These are phyloP conservation scores for Mucor velutinosus DNA, from an alignment of 371 early-diverging fungal genomes.

Conservation along the genomic window DNA sequence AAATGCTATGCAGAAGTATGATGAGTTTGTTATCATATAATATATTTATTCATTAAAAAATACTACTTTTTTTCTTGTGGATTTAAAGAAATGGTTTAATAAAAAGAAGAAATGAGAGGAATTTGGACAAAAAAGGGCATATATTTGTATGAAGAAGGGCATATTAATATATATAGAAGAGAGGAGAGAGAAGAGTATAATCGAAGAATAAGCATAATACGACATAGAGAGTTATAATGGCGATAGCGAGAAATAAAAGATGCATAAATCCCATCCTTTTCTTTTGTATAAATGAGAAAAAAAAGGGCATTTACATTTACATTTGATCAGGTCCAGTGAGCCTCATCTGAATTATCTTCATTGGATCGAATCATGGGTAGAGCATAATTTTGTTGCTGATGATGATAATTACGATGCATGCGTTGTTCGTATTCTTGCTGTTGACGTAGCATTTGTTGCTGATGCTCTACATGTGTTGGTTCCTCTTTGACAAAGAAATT, in stretches of 20 bases:
- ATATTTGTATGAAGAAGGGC: slow-evolving; percentile 1
- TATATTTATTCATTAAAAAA: slow-evolving; percentile 2
- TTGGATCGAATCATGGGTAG: slow-evolving; percentile 31
- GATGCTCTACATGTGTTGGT: slow-evolving; percentile 15
- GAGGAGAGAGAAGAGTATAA: neutral
- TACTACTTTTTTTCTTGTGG: neutral
- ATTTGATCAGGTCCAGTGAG: slow-evolving; percentile 17
- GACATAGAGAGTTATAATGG: neutral
- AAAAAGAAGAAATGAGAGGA: neutral
- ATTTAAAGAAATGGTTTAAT: neutral
- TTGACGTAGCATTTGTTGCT: slow-evolving; percentile 11
- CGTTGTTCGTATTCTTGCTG: slow-evolving; percentile 24
- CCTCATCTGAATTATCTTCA: slow-evolving; percentile 10
- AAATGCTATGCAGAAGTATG: neutral
- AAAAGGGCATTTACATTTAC: neutral
- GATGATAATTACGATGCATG: slow-evolving; percentile 18
- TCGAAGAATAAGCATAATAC: slow-evolving; percentile 1
- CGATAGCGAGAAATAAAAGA: neutral
- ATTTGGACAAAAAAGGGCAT: neutral
- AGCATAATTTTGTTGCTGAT: slow-evolving; percentile 15
- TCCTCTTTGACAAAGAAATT: slow-evolving; percentile 20
- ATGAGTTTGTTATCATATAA: neutral
- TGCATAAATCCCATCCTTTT: neutral
- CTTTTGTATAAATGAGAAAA: neutral
- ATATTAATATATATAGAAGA: neutral